Evolutionary conservation across 2,329 filamentous ascomycete species (phyloP), one percentile per base, ranked within the genome.

Genomic region (Apiospora marii): DNA sequence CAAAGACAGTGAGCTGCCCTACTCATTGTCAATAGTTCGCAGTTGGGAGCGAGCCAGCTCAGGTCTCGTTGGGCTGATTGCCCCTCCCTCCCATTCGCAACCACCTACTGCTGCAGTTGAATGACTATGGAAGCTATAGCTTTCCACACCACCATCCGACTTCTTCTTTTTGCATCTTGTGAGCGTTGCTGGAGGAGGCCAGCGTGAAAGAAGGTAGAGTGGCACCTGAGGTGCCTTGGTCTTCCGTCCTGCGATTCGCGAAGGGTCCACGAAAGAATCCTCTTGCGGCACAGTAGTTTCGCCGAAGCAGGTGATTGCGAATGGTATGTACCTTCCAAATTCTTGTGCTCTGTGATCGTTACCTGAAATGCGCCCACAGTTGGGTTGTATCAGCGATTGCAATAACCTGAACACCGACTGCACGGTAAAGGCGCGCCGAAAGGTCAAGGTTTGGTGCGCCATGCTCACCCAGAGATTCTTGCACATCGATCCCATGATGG

Each of bases 401-500:
- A 34, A 61, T 7, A 61, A 30, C 30, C 27, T 4, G 14, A 19
- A 61, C 7, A 61, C 53, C 53, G 30, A 37, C 30, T 61, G 53
- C 30, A 61, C 53, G 30, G 30, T 37, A 61, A 61, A 34, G 53
- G 53, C 53, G 53, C 30, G 27, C 34, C 53, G 34, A 61, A 37
- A 24, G 53, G 30, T 10, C 53, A 61, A 34, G 53, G 34, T 41
- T 64, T 41, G 34, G 34, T 41, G 30, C 58, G 34, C 58, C 37
- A 41, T 64, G 58, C 30, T 64, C 34, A 64, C 34, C 30, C 30
- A 37, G 34, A 10, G 30, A 10, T 64, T 64, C 19, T 41, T 64
- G 58, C 58, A 34, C 58, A 34, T 34, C n/a, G 58, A 64, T 64
- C 58, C 22, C 58, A 64, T 64, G 58, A 64, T 64, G 58, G 58